phyloP scores from a whole-genome alignment of 176 grass and related monocot species.

The Zoysia pacifica region DNA sequence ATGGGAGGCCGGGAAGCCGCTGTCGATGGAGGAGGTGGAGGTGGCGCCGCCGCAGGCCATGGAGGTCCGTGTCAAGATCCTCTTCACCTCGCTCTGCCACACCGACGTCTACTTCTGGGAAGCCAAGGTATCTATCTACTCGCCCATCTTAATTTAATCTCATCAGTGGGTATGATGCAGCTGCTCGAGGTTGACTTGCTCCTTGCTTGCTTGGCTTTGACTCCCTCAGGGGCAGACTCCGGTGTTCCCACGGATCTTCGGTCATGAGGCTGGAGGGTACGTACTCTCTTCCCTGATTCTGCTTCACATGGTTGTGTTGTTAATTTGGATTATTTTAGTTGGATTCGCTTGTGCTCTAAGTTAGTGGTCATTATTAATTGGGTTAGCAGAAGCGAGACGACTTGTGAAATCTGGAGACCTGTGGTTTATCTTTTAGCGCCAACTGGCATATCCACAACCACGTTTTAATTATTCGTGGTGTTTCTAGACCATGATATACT shows the following conservation, averaged over 20 bases:
- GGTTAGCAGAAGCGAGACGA: neutral
- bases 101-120: constrained; percentile 97
- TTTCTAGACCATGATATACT: neutral
- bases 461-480: neutral
- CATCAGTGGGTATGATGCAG: neutral
- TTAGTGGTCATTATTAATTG: constrained; percentile 27
- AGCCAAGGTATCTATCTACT: constrained; percentile 63
- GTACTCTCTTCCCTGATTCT: neutral
- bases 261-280: constrained; percentile 94
- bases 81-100: constrained; percentile 81
- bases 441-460: neutral
- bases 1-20: constrained; percentile 87
- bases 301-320: neutral
- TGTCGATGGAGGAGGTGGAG: constrained; percentile 81
- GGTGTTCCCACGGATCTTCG: constrained; percentile 87
- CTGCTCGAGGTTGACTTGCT: constrained; percentile 32
- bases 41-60: constrained; percentile 82
- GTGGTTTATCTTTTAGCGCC: neutral
- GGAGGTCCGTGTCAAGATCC: constrained; percentile 83
- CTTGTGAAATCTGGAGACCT: neutral
- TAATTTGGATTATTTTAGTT: neutral
- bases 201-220: constrained; percentile 4
- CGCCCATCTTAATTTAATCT: neutral
- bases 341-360: neutral
- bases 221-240: constrained; percentile 71